Base-by-base conservation (phyloP, 805 yeast genomes). In the Yamadazyma paraphyllophila region DNA sequence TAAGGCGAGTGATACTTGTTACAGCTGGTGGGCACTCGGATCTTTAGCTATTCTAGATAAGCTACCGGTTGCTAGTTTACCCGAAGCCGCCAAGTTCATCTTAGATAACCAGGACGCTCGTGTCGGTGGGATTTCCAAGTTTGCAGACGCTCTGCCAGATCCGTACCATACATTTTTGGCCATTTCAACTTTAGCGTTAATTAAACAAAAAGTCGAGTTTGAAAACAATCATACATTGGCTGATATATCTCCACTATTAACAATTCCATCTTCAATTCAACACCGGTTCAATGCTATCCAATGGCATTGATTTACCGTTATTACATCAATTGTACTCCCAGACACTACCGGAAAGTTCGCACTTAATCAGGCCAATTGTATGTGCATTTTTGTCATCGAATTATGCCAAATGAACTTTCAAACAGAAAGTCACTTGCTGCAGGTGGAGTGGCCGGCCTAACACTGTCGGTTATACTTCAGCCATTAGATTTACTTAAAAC, bases 401-500 rank as follows among this genome's bases (percentile, higher is more conserved):
- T 9, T 31, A 46, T 46, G 53, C 26, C 47, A 9, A 49, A 49
- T 46, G 53, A 47, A 37, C 43, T 51, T 17, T 49, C 55, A 16
- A 47, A 50, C 39, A 51, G 43, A 32, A 51, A 48, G 26, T 51
- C 55, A 13, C 43, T 51, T 40, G 39, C 34, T 12, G 51, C 53
- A 12, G 98, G 97, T 0, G 90, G 87, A 52, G 56, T 79, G 7
- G 95, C 96, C 1, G 98, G 98, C 0, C 66, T 92, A 42, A 74
- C 89, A 0, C 84, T 96, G 2, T 81, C 97, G 0, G 78, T 88
- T 4, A 73, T 78, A 0, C 72, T 92, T 34, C 98, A 92, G 63
- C 98, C 98, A 1, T 75, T 92, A 38, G 98, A 92, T 63, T 73
- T 92, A 38, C 66, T 92, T 39, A 92, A 92, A 63, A 92, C 98